Percentiles rank a stretch among this genome's conserved stretches.
Conservation (phyloP, 768 basidiomycete genomes). For the Termitomyces sp. region DNA sequence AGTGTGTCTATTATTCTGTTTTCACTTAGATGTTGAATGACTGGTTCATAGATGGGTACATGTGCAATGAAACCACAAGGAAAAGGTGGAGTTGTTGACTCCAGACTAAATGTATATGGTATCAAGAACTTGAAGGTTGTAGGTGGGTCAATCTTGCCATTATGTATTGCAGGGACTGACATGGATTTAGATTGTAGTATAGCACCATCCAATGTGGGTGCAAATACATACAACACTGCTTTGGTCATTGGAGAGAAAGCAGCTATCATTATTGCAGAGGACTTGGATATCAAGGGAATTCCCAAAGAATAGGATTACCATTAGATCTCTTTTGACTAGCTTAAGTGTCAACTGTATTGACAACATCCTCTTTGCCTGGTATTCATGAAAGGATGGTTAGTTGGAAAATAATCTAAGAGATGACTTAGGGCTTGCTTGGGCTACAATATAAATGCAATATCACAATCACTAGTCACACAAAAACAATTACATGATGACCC, state of each 20-base stretch:
- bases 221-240: constrained; percentile 41
- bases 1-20: constrained; percentile 8
- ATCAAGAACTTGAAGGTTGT: constrained; percentile 56
- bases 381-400: too few relatives aligned
- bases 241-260: constrained; percentile 60
- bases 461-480: too few relatives aligned
- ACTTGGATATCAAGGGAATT: constrained; percentile 30
- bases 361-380: too few relatives aligned
- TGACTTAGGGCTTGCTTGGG: too few relatives aligned
- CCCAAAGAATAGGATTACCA: constrained; percentile 3
- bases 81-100: constrained; percentile 58
- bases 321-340: too few relatives aligned
- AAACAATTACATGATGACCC: too few relatives aligned
- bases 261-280: constrained; percentile 54
- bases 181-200: constrained; percentile 31
- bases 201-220: constrained; percentile 34
- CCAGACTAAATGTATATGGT: constrained; percentile 61
- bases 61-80: constrained; percentile 65
- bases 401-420: too few relatives aligned
- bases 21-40: neutral
- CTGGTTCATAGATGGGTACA: constrained; percentile 47
- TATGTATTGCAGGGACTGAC: too few relatives aligned
- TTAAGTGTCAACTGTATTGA: too few relatives aligned
- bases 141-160: constrained; percentile 26
- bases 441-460: too few relatives aligned